A percentile compares a stretch with the other conserved stretches of the same genome.
phyloP scores from a whole-genome alignment of 106 monocot genomes.

The Posidonia australis region DNA sequence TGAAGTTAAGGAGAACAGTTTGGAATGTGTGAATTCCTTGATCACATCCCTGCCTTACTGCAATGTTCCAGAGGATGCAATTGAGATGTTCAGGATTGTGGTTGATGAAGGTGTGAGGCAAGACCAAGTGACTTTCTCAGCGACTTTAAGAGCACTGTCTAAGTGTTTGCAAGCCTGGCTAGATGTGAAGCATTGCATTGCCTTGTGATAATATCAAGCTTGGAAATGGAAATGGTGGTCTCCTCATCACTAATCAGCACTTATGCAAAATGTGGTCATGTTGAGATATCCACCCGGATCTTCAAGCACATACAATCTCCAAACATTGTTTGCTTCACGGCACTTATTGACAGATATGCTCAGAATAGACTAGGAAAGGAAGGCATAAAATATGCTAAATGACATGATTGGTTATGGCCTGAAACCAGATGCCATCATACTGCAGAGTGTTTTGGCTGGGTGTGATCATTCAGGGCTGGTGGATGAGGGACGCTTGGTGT shows the following conservation, averaged over 20 bases:
- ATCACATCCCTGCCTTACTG: conserved; percentile 15
- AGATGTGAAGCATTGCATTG: conserved; percentile 9
- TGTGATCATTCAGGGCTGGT: conserved; percentile 21
- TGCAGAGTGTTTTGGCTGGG: conserved; percentile 7
- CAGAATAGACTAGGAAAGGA: conserved; percentile 15
- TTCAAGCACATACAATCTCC: background rate
- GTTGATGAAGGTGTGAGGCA: conserved; percentile 9
- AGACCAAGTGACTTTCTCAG: conserved; percentile 15
- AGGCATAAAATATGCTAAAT: conserved; percentile 4
- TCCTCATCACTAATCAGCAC: conserved; percentile 16
- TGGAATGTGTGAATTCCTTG: conserved; percentile 21
- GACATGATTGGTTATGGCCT: conserved; percentile 7
- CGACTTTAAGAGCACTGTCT: conserved; percentile 6
- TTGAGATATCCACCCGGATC: background rate
- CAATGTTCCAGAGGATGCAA: conserved; percentile 8
- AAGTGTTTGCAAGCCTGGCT: conserved; percentile 1
- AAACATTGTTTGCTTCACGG: conserved; percentile 13
- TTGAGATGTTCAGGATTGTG: conserved; percentile 12
- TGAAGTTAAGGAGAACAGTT: conserved; percentile 1
- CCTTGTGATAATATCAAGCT: conserved; percentile 12
- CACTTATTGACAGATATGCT: conserved; percentile 11
- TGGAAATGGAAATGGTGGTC: conserved; percentile 8
- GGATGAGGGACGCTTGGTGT: conserved; percentile 8
- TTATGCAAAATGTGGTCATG: conserved; percentile 10
- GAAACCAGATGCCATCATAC: conserved; percentile 16